These are phyloP conservation scores for Plasmodium gaboni DNA, from an alignment of 169 alveolate genomes.

Conservation along the genomic window DNA sequence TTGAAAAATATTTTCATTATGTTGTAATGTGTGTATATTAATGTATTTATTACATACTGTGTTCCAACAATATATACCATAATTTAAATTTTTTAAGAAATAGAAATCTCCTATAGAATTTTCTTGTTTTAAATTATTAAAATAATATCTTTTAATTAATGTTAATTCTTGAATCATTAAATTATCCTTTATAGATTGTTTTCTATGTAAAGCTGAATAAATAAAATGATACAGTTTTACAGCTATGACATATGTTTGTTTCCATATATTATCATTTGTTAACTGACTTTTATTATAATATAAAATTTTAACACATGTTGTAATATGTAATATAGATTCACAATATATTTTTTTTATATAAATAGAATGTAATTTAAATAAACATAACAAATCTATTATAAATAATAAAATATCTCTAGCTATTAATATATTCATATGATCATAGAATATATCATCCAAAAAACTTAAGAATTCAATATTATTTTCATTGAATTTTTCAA, in stretches of 20 bases:
- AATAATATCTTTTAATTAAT: constrained; percentile 53
- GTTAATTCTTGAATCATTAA: constrained; percentile 65
- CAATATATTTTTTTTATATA: constrained; percentile 71
- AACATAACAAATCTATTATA: constrained; percentile 66
- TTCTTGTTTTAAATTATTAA: constrained; percentile 49
- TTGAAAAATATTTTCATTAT: constrained; percentile 58
- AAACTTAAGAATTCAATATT: constrained; percentile 21
- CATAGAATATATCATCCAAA: constrained; percentile 47
- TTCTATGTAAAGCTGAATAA: constrained; percentile 50
- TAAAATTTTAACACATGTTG: constrained; percentile 19
- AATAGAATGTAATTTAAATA: constrained; percentile 61
- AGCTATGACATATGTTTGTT: constrained; percentile 63
- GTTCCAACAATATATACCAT: constrained; percentile 77
- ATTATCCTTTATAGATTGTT: constrained; percentile 50
- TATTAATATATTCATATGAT: constrained; percentile 59
- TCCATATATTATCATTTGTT: constrained; percentile 46
- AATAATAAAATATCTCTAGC: constrained; percentile 64
- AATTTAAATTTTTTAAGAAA: constrained; percentile 52
- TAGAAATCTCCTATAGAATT: constrained; percentile 67
- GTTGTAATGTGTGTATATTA: constrained; percentile 33
- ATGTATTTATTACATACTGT: constrained; percentile 49
- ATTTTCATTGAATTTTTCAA: constrained; percentile 57
- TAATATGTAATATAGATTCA: constrained; percentile 23
- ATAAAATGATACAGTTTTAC: constrained; percentile 53
- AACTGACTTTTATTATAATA: constrained; percentile 34